Evolutionary conservation across 1,284 basidiomycete genomes (phyloP).

Genomic region (Fomes fomentarius): DNA sequence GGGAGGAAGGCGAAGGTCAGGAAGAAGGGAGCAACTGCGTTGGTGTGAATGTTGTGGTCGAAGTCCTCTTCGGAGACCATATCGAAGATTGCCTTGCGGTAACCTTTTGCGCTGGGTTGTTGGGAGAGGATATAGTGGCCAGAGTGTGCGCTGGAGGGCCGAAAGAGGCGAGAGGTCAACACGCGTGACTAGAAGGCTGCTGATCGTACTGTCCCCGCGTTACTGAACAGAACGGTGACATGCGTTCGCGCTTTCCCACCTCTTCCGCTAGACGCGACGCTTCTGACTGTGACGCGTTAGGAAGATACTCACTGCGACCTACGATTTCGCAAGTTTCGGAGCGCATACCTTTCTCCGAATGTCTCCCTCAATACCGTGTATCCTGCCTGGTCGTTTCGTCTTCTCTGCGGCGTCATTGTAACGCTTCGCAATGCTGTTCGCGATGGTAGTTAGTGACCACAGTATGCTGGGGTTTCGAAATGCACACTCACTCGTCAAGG

Average conservation of each 20-base stretch:
- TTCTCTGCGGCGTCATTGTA: constrained; percentile 45
- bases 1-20: constrained; percentile 55
- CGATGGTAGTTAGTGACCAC: too few species aligned
- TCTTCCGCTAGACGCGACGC: constrained; percentile 43
- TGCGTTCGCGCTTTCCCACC: constrained; percentile 42
- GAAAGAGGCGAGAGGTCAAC: too few species aligned
- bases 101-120: constrained; percentile 28
- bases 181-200: too few species aligned
- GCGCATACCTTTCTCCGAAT: neutral
- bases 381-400: constrained; percentile 7
- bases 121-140: too few species aligned
- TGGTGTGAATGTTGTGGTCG: constrained; percentile 42
- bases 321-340: too few species aligned
- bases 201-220: constrained; percentile 34
- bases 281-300: constrained; percentile 1
- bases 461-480: too few species aligned
- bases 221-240: constrained; percentile 48
- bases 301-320: too few species aligned
- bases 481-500: constrained; percentile 43
- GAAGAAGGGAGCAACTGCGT: constrained; percentile 53
- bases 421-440: constrained; percentile 36
- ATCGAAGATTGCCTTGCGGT: constrained; percentile 44
- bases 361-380: neutral
- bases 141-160: too few species aligned
- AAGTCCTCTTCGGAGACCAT: constrained; percentile 43